Conservation (phyloP, 2,329 filamentous ascomycete species). For the Sclerotinia minor region DNA sequence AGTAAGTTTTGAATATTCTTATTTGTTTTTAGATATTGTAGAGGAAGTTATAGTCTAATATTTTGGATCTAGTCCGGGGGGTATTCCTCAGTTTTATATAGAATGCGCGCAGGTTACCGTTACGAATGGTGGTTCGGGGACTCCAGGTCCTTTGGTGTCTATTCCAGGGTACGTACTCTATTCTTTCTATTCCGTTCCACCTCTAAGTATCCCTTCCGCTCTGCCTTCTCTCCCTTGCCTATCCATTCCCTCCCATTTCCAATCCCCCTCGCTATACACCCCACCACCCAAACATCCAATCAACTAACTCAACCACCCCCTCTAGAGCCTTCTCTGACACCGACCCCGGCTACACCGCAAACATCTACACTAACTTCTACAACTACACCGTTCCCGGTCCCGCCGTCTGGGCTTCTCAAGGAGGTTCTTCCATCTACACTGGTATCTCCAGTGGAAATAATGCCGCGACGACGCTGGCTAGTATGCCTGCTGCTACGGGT, state of each 20-base stretch:
- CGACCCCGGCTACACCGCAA: slow-evolving; percentile 31
- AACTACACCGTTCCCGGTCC: slow-evolving; percentile 40
- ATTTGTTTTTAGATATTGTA: not conserved
- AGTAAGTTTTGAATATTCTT: not conserved
- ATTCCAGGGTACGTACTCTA: slow-evolving; percentile 34
- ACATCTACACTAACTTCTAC: slow-evolving; percentile 39
- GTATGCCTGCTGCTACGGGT: not conserved
- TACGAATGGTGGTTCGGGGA: slow-evolving; percentile 36
- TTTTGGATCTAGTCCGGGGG: slow-evolving; percentile 28
- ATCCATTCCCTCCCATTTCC: no score
- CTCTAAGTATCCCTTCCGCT: slow-evolving; percentile 10
- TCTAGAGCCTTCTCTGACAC: slow-evolving; percentile 6
- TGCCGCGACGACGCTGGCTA: slow-evolving; percentile 7
- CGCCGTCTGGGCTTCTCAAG: slow-evolving; percentile 35
- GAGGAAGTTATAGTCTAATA: no score
- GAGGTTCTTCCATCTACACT: not conserved
- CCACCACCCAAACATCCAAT: slow-evolving; percentile 28
- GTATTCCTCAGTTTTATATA: slow-evolving; percentile 40
- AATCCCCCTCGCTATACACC: slow-evolving; percentile 21
- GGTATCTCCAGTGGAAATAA: not conserved
- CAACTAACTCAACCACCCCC: slow-evolving; percentile 4
- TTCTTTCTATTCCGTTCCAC: no score
- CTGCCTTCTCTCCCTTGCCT: slow-evolving; percentile 15
- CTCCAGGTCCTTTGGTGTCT: slow-evolving; percentile 35
- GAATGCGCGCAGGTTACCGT: slow-evolving; percentile 39